phyloP scores from a whole-genome alignment of 805 yeast genomes.

The Phaffomyces antillensis region DNA sequence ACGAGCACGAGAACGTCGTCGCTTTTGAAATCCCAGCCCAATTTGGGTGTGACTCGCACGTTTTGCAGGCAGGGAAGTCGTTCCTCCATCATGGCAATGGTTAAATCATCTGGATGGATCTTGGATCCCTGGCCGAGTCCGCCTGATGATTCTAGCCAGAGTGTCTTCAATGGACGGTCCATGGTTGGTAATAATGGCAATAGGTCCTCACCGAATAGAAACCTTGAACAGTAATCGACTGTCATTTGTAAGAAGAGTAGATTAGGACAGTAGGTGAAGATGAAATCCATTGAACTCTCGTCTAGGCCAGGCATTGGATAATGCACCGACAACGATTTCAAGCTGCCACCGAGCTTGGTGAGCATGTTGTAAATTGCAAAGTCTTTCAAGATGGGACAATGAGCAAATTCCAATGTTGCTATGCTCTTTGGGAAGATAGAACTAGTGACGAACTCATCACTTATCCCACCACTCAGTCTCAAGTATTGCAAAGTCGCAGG shows the following conservation, averaged over 20 bases:
- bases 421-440: constrained; percentile 72
- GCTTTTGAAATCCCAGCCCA: constrained; percentile 78
- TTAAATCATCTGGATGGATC: constrained; percentile 82
- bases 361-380: constrained; percentile 57
- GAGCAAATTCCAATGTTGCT: constrained; percentile 68
- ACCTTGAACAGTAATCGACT: constrained; percentile 65
- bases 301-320: constrained; percentile 85
- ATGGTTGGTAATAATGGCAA: constrained; percentile 20
- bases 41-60: constrained; percentile 60
- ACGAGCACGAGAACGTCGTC: constrained; percentile 59
- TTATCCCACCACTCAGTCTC: constrained; percentile 82
- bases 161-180: constrained; percentile 46
- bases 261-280: constrained; percentile 73
- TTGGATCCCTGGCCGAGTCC: constrained; percentile 76
- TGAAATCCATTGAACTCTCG: constrained; percentile 62
- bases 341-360: constrained; percentile 55
- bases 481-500: constrained; percentile 68
- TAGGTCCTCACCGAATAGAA: constrained; percentile 42
- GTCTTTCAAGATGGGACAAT: constrained; percentile 74
- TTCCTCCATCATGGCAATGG: constrained; percentile 74
- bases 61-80: constrained; percentile 62
- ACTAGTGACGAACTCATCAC: constrained; percentile 66
- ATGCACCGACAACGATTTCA: constrained; percentile 57
- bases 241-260: constrained; percentile 56
- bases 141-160: constrained; percentile 80